A percentile compares a stretch with the other conserved stretches of the same genome.
phyloP scores from a whole-genome alignment of 192 early-diverging fungal genomes.

The Powellomyces hirtus region DNA sequence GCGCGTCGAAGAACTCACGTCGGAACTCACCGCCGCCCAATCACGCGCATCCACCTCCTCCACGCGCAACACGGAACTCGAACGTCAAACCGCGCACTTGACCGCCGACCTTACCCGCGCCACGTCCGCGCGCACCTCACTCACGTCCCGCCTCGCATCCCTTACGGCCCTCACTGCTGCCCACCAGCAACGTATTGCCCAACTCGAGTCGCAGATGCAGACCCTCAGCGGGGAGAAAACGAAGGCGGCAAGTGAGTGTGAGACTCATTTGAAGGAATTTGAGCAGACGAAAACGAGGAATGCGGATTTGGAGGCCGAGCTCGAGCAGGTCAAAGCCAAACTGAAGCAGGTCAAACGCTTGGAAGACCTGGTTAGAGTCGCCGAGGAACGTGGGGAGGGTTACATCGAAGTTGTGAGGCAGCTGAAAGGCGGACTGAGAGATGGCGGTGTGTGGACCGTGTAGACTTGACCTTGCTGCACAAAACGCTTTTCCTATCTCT shows the following conservation, averaged over 20 bases:
- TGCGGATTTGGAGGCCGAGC: not conserved
- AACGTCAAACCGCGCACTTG: not conserved
- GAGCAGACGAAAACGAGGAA: not conserved
- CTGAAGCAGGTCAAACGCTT: not conserved
- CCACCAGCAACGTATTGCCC: not conserved
- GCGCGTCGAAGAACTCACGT: not conserved
- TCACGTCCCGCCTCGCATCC: not conserved
- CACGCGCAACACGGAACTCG: not conserved
- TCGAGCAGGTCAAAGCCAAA: not conserved
- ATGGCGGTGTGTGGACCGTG: slow-evolving; percentile 1
- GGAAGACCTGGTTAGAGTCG: not conserved
- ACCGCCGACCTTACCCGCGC: slow-evolving; percentile 1
- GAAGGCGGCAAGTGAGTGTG: not conserved
- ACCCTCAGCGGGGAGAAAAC: not conserved
- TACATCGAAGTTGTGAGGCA: slow-evolving; percentile 7
- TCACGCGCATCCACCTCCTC: not conserved
- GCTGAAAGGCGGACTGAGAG: not conserved
- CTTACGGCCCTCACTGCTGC: not conserved
- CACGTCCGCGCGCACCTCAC: not conserved
- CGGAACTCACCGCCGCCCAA: not conserved
- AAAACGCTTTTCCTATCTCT: too few species aligned
- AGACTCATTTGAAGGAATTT: not conserved
- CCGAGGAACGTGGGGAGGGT: slow-evolving; percentile 2
- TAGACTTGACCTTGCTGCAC: too few species aligned
- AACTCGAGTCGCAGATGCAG: not conserved